Base-by-base conservation (phyloP, 441 rosid genomes). In the Metrosideros polymorpha region DNA sequence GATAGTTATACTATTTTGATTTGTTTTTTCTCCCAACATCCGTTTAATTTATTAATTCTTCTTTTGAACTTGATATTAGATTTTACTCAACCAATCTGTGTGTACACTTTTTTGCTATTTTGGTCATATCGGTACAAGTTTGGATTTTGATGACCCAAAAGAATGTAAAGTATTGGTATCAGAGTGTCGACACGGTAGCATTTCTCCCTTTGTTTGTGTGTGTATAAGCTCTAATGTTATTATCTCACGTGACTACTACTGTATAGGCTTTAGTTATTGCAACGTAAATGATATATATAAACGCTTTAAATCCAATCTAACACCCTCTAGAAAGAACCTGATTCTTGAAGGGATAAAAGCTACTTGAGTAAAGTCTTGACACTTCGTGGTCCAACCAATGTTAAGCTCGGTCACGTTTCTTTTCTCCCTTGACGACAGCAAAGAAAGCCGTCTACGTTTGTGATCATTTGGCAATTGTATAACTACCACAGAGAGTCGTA, bases 81-180 rank as follows among this genome's bases (percentile, higher is more conserved):
- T 63, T 63, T 63, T 63, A 17, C 24, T 32, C 76, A 17, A 63
- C 25, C 2, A 17, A 32, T 63, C 14, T 19, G 12, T 32, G 3
- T 8, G 12, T 32, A 17, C 6, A 8, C n/a, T 2, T 32, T 63
- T 7, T 17, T 32, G 24, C 19, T 63, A 17, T 63, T 32, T 63
- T 0, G 1, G 1, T 63, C 6, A 1, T 4, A 8, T 3, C 9
- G 6, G 24, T 18, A 7, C 2, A 63, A 17, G 6, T 17, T 15
- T 1, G 4, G 45, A 6, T 19, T 35, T 9, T 9, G 27, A 42
- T 5, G 4, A 0, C 24, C 25, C 77, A 66, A 32, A 18, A 66
- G 0, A 17, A 39, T 66, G 8, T 18, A 32, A 13, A 66, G 77
- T 3, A 9, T 32, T 35, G 27, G 3, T 2, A 4, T 66, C 43